phyloP scores from a whole-genome alignment of 1,139 yeast genomes.

The Pneumocystis canis region DNA sequence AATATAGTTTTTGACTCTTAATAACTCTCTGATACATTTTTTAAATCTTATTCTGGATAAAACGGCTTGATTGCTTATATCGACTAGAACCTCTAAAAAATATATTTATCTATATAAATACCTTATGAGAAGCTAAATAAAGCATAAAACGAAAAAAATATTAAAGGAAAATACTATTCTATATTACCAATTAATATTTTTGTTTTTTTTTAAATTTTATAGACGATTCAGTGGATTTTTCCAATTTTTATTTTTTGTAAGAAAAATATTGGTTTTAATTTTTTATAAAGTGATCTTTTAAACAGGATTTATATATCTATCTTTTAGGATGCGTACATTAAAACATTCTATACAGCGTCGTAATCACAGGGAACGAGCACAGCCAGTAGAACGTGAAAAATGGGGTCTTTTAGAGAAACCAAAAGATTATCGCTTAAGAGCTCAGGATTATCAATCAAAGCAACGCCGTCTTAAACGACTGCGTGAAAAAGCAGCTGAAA shows the following conservation, averaged over 20 bases:
- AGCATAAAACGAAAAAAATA: too few species aligned
- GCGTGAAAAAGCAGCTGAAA: conserved; percentile 51
- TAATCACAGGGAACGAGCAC: conserved; percentile 74
- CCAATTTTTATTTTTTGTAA: too few species aligned
- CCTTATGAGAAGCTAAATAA: too few species aligned
- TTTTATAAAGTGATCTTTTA: background rate
- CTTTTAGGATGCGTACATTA: background rate
- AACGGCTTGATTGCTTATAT: too few species aligned
- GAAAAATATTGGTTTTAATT: background rate
- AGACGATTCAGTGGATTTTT: too few species aligned
- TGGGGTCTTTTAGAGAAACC: conserved; percentile 85
- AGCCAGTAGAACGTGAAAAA: conserved; percentile 54
- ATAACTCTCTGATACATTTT: background rate
- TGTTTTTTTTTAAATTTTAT: too few species aligned
- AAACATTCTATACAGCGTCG: conserved; percentile 1
- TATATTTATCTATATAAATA: too few species aligned
- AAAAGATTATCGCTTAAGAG: conserved; percentile 80
- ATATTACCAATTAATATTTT: too few species aligned
- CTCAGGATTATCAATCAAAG: conserved; percentile 76
- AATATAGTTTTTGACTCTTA: background rate
- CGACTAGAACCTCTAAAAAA: too few species aligned
- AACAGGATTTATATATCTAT: background rate
- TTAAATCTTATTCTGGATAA: too few species aligned
- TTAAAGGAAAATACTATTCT: too few species aligned
- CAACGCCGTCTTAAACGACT: conserved; percentile 70